These are phyloP conservation scores for Aschersonia sp. DNA, from an alignment of 2,329 filamentous ascomycete genomes.

Conservation along the genomic window DNA sequence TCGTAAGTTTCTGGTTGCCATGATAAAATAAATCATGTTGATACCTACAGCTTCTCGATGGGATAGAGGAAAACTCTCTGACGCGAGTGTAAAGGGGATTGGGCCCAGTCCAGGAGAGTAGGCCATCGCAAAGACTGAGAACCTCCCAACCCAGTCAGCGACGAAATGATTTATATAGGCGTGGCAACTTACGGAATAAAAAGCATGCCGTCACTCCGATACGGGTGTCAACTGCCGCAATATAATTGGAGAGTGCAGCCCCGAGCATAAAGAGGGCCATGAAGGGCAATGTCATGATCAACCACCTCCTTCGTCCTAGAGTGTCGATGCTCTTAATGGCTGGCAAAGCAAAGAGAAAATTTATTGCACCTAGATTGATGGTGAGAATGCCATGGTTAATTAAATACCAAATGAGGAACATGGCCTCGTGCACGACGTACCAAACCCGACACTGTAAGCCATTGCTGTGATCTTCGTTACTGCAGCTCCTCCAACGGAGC, in stretches of 20 bases:
- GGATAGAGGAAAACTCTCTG: slow-evolving; percentile 33
- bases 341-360: slow-evolving; percentile 26
- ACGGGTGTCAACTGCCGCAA: slow-evolving; percentile 7
- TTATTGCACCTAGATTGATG: slow-evolving; percentile 17
- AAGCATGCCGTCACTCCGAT: slow-evolving; percentile 20
- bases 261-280: slow-evolving; percentile 27
- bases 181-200: slow-evolving; percentile 13
- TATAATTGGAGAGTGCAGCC: slow-evolving; percentile 19
- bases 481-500: slow-evolving; percentile 6
- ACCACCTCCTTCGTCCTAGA: slow-evolving; percentile 26
- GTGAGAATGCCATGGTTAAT: neutral
- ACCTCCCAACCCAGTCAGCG: neutral
- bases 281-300: slow-evolving; percentile 25
- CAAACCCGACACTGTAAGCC: slow-evolving; percentile 17
- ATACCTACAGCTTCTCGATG: slow-evolving; percentile 27
- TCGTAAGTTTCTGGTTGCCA: neutral
- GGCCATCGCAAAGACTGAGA: slow-evolving; percentile 21
- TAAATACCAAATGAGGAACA: slow-evolving; percentile 9
- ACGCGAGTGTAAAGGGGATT: slow-evolving; percentile 34
- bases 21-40: neutral
- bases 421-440: slow-evolving; percentile 4
- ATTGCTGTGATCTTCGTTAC: slow-evolving; percentile 8
- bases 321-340: slow-evolving; percentile 19
- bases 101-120: slow-evolving; percentile 29
- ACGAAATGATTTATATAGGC: neutral